Conservation (phyloP, 2,329 filamentous ascomycete species). For the Coniochaeta hoffmannii region DNA sequence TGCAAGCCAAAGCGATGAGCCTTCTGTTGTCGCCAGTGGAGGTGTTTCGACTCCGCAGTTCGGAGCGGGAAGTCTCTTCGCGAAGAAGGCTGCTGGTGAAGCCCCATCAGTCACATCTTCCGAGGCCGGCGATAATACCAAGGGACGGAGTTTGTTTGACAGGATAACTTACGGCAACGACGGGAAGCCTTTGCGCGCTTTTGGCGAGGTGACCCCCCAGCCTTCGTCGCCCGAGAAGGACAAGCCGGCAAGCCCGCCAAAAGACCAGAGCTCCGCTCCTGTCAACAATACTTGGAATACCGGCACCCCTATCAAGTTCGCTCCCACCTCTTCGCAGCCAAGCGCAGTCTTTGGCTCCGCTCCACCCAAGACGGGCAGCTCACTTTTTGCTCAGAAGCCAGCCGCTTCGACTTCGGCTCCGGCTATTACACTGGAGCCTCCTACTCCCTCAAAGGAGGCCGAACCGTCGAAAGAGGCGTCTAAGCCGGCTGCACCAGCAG, state of each 20-base stretch:
- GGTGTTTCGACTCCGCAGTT: conserved; percentile 33
- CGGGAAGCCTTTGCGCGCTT: conserved; percentile 37
- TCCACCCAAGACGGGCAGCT: conserved; percentile 23
- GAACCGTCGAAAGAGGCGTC: conserved; percentile 12
- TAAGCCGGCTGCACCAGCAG: conserved; percentile 3
- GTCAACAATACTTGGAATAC: conserved; percentile 41
- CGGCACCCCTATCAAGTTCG: conserved; percentile 48
- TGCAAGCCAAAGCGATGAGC: conserved; percentile 32
- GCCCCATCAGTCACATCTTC: conserved; percentile 28
- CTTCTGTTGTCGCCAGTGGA: conserved; percentile 32
- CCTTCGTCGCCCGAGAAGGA: conserved; percentile 28
- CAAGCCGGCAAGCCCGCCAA: conserved; percentile 36
- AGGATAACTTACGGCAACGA: conserved; percentile 43
- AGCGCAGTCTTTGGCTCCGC: conserved; percentile 21
- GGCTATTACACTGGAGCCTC: conserved; percentile 15
- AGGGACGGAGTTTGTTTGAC: conserved; percentile 47
- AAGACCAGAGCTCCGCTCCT: conserved; percentile 21
- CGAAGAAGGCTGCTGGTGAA: conserved; percentile 19
- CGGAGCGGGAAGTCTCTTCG: conserved; percentile 20
- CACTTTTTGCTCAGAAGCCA: conserved; percentile 26
- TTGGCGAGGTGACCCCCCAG: conserved; percentile 23
- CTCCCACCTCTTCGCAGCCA: conserved; percentile 18
- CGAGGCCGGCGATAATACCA: conserved; percentile 35
- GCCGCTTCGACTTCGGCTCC: conserved; percentile 14
- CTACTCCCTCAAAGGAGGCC: neutral